These are phyloP conservation scores for Barnettozyma pratensis DNA, from an alignment of 805 yeast species.

Conservation along the genomic window DNA sequence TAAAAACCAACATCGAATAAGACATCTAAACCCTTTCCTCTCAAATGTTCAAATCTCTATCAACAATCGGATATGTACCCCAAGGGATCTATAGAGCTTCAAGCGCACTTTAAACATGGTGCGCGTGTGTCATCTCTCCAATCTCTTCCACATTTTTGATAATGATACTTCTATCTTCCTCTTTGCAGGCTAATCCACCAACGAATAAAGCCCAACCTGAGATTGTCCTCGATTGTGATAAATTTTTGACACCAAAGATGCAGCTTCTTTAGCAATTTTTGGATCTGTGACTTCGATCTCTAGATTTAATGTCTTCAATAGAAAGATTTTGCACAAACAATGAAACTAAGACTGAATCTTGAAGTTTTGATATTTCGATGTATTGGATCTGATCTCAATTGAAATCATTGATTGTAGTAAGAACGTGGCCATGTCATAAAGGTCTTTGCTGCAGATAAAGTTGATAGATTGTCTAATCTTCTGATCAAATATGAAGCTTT, in stretches of 20 bases:
- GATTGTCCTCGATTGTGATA: constrained; percentile 10
- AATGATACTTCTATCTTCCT: constrained; percentile 9
- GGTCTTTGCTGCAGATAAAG: constrained; percentile 7
- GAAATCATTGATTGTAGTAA: constrained; percentile 19
- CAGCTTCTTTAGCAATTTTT: constrained; percentile 11
- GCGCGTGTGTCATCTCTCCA: constrained; percentile 13
- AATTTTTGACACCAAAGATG: neutral
- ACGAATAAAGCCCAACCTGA: constrained; percentile 17
- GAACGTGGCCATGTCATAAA: constrained; percentile 16
- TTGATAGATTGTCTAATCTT: constrained; percentile 7
- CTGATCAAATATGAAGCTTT: constrained; percentile 30
- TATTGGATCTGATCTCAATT: constrained; percentile 10
- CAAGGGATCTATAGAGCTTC: constrained; percentile 15
- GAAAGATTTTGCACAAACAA: constrained; percentile 17
- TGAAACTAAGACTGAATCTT: constrained; percentile 16
- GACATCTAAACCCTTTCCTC: constrained; percentile 14
- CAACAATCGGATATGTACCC: constrained; percentile 7
- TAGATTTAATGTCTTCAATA: constrained; percentile 13
- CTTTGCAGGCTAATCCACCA: constrained; percentile 12
- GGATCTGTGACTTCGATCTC: constrained; percentile 5
- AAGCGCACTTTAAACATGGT: constrained; percentile 12
- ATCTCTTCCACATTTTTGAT: constrained; percentile 8
- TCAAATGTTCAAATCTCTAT: neutral
- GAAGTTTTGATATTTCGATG: constrained; percentile 10
- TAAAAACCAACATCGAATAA: constrained; percentile 9